phyloP scores from a whole-genome alignment of 2,329 filamentous ascomycete species.

The Aspergillus ochraceus region DNA sequence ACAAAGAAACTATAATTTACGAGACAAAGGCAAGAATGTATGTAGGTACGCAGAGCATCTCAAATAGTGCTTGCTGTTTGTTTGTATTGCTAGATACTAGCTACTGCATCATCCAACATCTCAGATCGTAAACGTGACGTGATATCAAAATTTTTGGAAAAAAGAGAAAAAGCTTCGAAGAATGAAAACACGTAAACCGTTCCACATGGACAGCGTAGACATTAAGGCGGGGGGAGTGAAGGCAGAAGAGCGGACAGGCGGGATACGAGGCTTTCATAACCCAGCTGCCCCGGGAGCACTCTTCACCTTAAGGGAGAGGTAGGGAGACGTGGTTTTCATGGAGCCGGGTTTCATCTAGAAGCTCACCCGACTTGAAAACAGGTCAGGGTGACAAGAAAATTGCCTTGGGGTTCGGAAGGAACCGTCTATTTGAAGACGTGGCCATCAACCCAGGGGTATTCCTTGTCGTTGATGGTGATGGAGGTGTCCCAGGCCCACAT shows the following conservation, averaged over 20 bases:
- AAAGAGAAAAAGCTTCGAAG: conserved; percentile 8
- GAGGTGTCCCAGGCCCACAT: conserved; percentile 93
- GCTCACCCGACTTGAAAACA: conserved; percentile 10
- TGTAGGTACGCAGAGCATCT: not conserved
- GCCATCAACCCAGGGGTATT: conserved; percentile 82
- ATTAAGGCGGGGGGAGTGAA: conserved; percentile 6
- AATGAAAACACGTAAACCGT: conserved; percentile 21
- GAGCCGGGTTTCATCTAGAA: conserved; percentile 11
- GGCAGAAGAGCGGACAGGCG: not conserved
- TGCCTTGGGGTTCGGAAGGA: conserved; percentile 17
- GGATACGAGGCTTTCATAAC: not conserved
- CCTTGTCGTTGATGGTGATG: conserved; percentile 77
- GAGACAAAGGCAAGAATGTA: not conserved
- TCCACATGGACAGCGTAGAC: conserved; percentile 17
- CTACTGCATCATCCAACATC: conserved; percentile 19
- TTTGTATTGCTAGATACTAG: conserved; percentile 12
- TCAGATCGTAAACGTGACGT: conserved; percentile 21
- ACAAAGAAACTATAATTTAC: not conserved
- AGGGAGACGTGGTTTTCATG: not conserved
- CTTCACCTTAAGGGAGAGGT: not conserved
- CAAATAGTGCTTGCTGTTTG: not conserved
- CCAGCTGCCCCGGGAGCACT: not conserved
- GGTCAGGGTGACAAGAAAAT: conserved; percentile 19
- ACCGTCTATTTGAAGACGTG: conserved; percentile 96
- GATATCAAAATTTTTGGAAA: conserved; percentile 13